Percentiles rank a stretch among this genome's conserved stretches.
Evolutionary conservation across 78 protist genomes (phyloP).

Genomic region (Dictyostelium capitatum): DNA sequence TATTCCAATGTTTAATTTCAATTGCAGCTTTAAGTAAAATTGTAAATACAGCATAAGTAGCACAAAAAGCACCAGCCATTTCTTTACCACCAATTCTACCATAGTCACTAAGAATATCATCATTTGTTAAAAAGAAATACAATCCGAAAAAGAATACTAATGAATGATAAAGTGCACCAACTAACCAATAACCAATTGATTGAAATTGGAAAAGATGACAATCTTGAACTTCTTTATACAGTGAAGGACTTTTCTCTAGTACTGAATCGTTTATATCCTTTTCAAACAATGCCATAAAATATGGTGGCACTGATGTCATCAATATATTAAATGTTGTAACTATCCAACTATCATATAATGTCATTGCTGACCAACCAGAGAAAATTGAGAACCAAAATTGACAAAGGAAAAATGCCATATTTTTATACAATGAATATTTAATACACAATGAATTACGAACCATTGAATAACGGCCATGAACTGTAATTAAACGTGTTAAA

Average conservation of each 20-base stretch:
- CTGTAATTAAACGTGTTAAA: slow-evolving; percentile 83
- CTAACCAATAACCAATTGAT: background rate
- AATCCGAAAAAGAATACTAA: slow-evolving; percentile 20
- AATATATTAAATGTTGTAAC: slow-evolving; percentile 88
- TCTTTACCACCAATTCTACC: slow-evolving; percentile 45
- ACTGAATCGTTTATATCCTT: slow-evolving; percentile 67
- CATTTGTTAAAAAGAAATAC: slow-evolving; percentile 3
- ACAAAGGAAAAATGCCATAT: slow-evolving; percentile 79
- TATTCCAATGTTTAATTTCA: slow-evolving; percentile 47
- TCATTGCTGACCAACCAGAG: slow-evolving; percentile 69
- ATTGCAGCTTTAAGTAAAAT: slow-evolving; percentile 19
- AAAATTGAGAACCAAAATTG: slow-evolving; percentile 83
- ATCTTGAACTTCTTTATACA: slow-evolving; percentile 48
- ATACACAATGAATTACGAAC: slow-evolving; percentile 81
- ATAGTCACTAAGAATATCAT: background rate
- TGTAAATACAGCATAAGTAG: slow-evolving; percentile 9
- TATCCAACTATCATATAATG: slow-evolving; percentile 84
- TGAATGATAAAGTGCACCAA: slow-evolving; percentile 37
- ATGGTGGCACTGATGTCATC: slow-evolving; percentile 89
- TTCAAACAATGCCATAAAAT: slow-evolving; percentile 73
- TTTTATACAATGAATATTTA: slow-evolving; percentile 93
- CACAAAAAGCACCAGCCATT: background rate
- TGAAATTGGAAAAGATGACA: slow-evolving; percentile 24
- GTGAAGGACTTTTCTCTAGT: slow-evolving; percentile 37
- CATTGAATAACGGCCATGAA: slow-evolving; percentile 93